Base-by-base conservation (phyloP, 768 basidiomycete species). In the Xerocomus potaroensis region DNA sequence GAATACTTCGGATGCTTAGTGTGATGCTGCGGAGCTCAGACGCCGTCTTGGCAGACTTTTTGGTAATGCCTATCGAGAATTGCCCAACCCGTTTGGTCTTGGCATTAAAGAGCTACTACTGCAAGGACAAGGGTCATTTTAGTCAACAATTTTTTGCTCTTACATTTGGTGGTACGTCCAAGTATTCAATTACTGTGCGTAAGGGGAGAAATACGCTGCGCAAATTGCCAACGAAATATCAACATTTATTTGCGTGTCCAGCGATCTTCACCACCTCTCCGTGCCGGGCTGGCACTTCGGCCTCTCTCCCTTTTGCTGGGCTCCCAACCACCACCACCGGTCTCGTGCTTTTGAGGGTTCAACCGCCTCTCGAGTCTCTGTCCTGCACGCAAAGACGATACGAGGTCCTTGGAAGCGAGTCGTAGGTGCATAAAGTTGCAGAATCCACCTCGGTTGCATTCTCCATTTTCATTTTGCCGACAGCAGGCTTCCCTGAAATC, bases 401-500 rank as follows among this genome's bases (percentile, higher is more conserved):
- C 87, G 11, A 96, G 78, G 10, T 90, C 83, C 61, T 86, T 83
- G 24, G 91, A 88, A 5, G 94, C 89, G 18, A 91, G 76, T 12
- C 91, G 83, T 27, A 97, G 74, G 71, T 97, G 94, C 91, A 97
- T 96, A 63, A 99, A 99, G 68, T 99, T 98, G 70, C 95, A 98
- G 72, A 96, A 97, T 3, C 93, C 93, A 24, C 95, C 96, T 34
- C 96, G 84, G 60, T 95, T 95, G 68, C 96, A 99, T 69, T 95
- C 91, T 8, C 96, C 96, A 57, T 97, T 88, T 66, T 99, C 96
- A 59, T 99, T 98, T 68, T 99, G 96, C 38, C 96, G 81, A 67
- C 96, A 99, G 64, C 96, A 99, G 0, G 94, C 94, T 70, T 99
- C 96, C 41, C 94, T 84, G 67, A 99, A 99, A 70, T 99, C 96